These are phyloP conservation scores for Ceratocystis destructans DNA, from an alignment of 2,329 filamentous ascomycete genomes.

Conservation along the genomic window DNA sequence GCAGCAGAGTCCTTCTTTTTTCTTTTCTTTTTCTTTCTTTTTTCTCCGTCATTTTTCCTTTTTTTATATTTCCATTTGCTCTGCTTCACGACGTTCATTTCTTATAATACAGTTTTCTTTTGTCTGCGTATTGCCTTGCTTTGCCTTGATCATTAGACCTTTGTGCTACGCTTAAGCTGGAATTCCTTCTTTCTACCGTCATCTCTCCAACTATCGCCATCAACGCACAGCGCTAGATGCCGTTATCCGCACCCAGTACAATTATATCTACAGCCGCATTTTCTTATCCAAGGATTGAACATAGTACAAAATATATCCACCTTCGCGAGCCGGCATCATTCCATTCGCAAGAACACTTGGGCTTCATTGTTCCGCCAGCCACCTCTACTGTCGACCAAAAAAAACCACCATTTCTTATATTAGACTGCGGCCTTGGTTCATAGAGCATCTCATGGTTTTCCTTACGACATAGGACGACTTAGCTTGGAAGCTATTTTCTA, in stretches of 20 bases:
- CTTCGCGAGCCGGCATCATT: neutral
- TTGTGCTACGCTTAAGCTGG: neutral
- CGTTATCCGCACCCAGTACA: neutral
- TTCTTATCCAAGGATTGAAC: too few relatives aligned
- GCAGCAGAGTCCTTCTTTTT: neutral
- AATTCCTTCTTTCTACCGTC: neutral
- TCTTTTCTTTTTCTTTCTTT: constrained; percentile 5
- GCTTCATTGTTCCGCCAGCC: neutral
- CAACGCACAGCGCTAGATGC: neutral
- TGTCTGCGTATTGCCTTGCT: constrained; percentile 1
- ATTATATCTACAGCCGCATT: neutral
- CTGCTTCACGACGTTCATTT: constrained; percentile 3
- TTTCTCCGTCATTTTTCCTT: constrained; percentile 3
- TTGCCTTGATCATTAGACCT: neutral
- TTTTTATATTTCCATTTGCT: neutral
- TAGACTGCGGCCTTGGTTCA: neutral
- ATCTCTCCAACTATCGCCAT: neutral
- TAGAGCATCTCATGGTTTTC: constrained; percentile 10
- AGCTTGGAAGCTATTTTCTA: constrained; percentile 12
- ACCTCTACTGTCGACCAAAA: neutral
- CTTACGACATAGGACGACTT: constrained; percentile 3
- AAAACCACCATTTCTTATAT: neutral
- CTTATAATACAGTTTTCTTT: constrained; percentile 3
- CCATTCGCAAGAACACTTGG: neutral
- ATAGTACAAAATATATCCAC: neutral